Evolutionary conservation across 2,329 filamentous ascomycete genomes (phyloP), one percentile per base, ranked within the genome.

Genomic region (Phialophora verrucosa): DNA sequence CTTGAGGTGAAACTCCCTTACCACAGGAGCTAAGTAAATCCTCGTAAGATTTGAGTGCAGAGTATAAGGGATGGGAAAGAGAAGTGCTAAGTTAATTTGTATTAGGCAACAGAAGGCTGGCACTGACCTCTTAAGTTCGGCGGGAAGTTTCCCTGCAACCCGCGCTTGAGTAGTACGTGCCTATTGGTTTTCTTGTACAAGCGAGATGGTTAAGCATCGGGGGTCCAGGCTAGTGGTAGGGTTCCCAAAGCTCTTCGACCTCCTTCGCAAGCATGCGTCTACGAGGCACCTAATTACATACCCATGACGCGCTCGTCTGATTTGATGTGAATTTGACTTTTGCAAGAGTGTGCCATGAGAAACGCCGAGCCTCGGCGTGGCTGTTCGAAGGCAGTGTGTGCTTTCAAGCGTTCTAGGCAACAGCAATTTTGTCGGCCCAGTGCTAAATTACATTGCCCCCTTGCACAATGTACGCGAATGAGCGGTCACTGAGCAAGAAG

Each of bases 141-240:
- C 7, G 29, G 29, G 29, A 31, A 31, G 6, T 31, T 31, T 31
- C 29, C 29, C 29, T 31, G 25, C 17, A 27, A 12, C 23, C 11
- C 23, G 51, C 10, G 12, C 6, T 47, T 47, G 42, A 47, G 12
- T 20, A n/a, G 27, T 56, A 5, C 27, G 27, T 12, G 8, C 17
- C 20, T 38, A 5, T 25, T 38, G 1, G 35, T 38, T 23, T 35
- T n/a, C 20, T n/a, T 12, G 29, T 31, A 7, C 20, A 42, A 27
- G 35, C n/a, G 55, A 17, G 27, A 42, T 14, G 53, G 31, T 42
- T 25, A 25, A 17, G 23, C 14, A 35, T 44, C 23, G 27, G 14
- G 4, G 17, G 38, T 7, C 14, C 1, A n/a, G 35, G 17, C 55
- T 58, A 58, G 55, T 42, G 55, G 55, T 58, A 58, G 55, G 55